Evolutionary conservation across 1,139 yeast species (phyloP), one percentile per base, ranked within the genome.

Genomic region (Wickerhamomyces sp.): DNA sequence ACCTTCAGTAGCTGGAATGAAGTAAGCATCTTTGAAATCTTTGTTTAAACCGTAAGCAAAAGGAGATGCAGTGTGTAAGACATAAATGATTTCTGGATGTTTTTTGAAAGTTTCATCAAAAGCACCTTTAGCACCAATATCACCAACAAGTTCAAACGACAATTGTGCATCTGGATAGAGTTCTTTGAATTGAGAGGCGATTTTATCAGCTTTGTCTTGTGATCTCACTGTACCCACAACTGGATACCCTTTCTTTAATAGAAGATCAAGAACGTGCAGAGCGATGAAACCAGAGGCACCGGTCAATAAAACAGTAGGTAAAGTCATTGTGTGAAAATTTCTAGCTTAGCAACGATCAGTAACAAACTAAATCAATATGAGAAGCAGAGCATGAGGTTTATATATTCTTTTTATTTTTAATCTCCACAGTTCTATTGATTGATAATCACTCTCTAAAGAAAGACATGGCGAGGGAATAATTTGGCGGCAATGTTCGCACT

Each of bases 161-260:
- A 24, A 61, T 21, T 56, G 48, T 32, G 58, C 65, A 37, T 55
- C 56, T 40, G 68, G 66, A 48, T 61, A 61, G 47, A 67, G 68
- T 6, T 75, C 79, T 51, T 72, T 72, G 5, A 51, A 63, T 25
- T 59, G 58, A 6, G 74, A 32, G 20, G 49, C 41, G 33, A 72
- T 51, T 5, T 58, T 50, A 30, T 71, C 73, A 12, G 78, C 82
- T 54, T 75, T 75, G 1, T 55, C 63, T 34, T 64, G 64, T 2
- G 76, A 61, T 47, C 83, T 63, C 2, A 74, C 83, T 1, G 79
- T 67, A 3, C 81, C 82, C 14, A 76, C 61, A 3, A 78, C 83
- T 5, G 57, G 51, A 54, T 68, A 72, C 13, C 68, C 72, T 30
- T 56, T 63, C 16, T 47, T 44, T 27, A 63, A 41, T 26, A 70